Percentiles rank a stretch among this genome's conserved stretches.
Conservation (phyloP, 2,329 filamentous ascomycete species). For the Cladosporium sp. region DNA sequence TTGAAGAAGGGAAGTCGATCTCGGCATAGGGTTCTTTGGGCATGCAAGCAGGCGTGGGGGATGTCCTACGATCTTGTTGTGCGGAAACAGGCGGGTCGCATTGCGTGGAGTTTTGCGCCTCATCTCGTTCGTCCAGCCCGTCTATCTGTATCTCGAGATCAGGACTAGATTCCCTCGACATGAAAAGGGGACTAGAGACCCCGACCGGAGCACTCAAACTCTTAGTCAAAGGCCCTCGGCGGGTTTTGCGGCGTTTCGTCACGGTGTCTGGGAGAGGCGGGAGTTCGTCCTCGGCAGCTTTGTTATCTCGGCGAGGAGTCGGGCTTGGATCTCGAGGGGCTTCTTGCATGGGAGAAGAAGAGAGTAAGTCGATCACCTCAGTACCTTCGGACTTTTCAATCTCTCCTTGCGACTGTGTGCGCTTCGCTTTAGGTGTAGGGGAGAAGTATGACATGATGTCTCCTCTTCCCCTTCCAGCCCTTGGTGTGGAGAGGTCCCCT, state of each 20-base stretch:
- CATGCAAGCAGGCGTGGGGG: no score
- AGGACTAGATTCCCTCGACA: constrained; percentile 1
- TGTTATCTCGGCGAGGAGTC: not conserved
- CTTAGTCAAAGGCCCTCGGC: constrained; percentile 25
- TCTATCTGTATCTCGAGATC: not conserved
- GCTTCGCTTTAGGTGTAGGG: constrained; percentile 20
- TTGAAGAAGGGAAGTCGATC: not conserved
- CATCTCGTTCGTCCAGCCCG: no score
- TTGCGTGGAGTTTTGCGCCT: not conserved
- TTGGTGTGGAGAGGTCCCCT: constrained; percentile 22
- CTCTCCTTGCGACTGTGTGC: constrained; percentile 2
- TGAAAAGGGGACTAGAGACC: not conserved
- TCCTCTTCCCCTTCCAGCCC: constrained; percentile 20
- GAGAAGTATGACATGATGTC: constrained; percentile 25
- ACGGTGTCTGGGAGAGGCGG: constrained; percentile 28
- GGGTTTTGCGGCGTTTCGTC: constrained; percentile 25
- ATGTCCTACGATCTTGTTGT: no score
- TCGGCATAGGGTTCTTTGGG: not conserved
- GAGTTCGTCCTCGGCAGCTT: constrained; percentile 5
- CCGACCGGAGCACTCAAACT: constrained; percentile 26
- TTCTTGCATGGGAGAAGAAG: constrained; percentile 22
- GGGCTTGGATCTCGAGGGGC: constrained; percentile 1
- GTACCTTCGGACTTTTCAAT: not conserved
- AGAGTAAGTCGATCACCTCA: constrained; percentile 28
- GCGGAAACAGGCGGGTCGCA: not conserved